phyloP scores from a whole-genome alignment of 495 filamentous ascomycete genomes.

The Penicillium verhagenii region DNA sequence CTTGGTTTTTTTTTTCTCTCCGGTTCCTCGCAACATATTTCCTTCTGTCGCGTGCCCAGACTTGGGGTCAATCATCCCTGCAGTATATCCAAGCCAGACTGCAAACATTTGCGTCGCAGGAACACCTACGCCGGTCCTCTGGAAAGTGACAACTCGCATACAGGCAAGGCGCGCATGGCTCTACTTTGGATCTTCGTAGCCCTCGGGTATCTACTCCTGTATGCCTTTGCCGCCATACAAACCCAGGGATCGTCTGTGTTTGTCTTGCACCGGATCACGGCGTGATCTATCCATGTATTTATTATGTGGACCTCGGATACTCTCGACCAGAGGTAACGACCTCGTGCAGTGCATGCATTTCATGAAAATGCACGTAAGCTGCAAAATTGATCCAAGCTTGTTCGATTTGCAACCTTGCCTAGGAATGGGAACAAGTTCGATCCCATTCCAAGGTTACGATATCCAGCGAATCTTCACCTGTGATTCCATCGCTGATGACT shows the following conservation, averaged over 20 bases:
- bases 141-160: too few species aligned
- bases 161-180: slow-evolving; percentile 25
- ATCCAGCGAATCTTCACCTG: neutral
- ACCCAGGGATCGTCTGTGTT: slow-evolving; percentile 11
- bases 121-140: too few species aligned
- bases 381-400: too few species aligned
- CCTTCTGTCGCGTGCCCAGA: too few species aligned
- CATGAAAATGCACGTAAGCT: too few species aligned
- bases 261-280: slow-evolving; percentile 17
- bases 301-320: neutral
- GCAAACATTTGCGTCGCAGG: too few species aligned
- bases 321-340: neutral
- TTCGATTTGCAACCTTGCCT: too few species aligned
- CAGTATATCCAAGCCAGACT: too few species aligned
- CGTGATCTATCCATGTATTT: too few species aligned
- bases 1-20: neutral
- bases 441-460: too few species aligned
- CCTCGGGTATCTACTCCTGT: slow-evolving; percentile 41
- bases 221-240: slow-evolving; percentile 39
- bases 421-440: too few species aligned
- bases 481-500: neutral
- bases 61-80: too few species aligned
- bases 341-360: neutral
- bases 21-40: neutral
- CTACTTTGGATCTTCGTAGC: slow-evolving; percentile 40